Conservation (phyloP, 2,329 filamentous ascomycete species). For the Sporothrix sp. region DNA sequence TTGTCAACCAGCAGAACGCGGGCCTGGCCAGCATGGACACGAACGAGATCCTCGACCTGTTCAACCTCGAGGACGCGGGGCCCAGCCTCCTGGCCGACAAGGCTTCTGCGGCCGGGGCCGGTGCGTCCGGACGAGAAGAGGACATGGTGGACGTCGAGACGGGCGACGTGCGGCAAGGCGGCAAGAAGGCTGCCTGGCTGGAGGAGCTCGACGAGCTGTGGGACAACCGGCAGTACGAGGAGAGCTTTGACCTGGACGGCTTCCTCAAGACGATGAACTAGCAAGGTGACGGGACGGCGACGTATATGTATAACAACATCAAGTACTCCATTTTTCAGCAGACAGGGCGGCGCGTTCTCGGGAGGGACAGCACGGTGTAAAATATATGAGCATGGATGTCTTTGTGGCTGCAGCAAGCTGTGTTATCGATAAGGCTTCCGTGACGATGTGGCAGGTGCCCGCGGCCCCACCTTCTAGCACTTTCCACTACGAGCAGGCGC, state of each 20-base stretch:
- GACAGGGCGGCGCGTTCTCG: too few species aligned
- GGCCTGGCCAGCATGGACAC: constrained; percentile 94
- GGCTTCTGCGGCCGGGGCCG: constrained; percentile 30
- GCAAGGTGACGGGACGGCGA: neutral
- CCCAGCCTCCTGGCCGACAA: constrained; percentile 56
- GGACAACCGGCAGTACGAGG: constrained; percentile 96
- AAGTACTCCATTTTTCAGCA: too few species aligned
- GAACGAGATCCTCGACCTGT: constrained; percentile 93
- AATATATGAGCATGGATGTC: too few species aligned
- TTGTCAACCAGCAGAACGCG: constrained; percentile 98
- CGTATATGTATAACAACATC: too few species aligned
- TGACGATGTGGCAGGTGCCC: neutral
- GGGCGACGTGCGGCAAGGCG: constrained; percentile 84
- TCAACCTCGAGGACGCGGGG: constrained; percentile 76
- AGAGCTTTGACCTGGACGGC: constrained; percentile 91
- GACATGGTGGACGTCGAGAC: constrained; percentile 91
- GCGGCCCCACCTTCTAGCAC: constrained; percentile 11
- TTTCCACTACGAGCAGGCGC: neutral
- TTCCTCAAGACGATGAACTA: constrained; percentile 89
- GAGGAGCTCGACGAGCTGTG: constrained; percentile 93
- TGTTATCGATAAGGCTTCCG: constrained; percentile 12
- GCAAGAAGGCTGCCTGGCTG: constrained; percentile 84
- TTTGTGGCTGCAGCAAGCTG: too few species aligned
- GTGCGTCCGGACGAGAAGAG: constrained; percentile 50
- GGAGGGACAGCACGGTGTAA: too few species aligned